Base-by-base conservation (phyloP, 495 filamentous ascomycete genomes). In the Melanomma pulvis-pyrius region DNA sequence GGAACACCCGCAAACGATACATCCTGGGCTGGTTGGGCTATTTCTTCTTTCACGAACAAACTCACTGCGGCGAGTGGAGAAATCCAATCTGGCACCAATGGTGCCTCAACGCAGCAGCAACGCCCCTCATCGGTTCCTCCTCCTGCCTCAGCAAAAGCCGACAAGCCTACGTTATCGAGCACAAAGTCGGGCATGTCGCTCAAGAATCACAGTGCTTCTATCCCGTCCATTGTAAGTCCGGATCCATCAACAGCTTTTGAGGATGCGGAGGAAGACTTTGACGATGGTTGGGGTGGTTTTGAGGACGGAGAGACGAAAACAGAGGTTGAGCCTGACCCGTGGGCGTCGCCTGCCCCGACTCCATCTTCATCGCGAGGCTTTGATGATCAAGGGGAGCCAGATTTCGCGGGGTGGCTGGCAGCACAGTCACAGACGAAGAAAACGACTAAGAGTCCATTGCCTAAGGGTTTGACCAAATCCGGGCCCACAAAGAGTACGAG, bases 21-120 rank as follows among this genome's bases (percentile, higher is more conserved):
- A 15, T 84, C 87, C 25, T 97, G 93, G 96, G 86, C 93, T 5
- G 94, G 96, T 46, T 98, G 94, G 94, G 94, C 94, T 0, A 96
- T 98, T 49, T 97, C 94, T 1, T 96, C 91, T n/a, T 97, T 98
- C 76, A 97, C 94, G 4, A 97, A 97, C 76, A 97, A 96, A 71
- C 74, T 98, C 28, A 85, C 90, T 13, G 76, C 91, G 2, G 91
- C 92, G 1, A 88, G 87, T 28, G 94, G 94, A 19, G 89, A 96
- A 49, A 97, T 98, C 50, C 82, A 92, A 68, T 72, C 84, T 12
- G 79, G 77, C 32, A 63, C 75, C n/a, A 75, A 73, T 47, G 68
- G 68, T 32, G 71, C 60, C 32, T 15, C n/a, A 8, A 74, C 77
- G 67, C 62, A 61, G 56, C 65, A 63, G 47, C 68, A 29, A 61